Evolutionary conservation across 148 eudicot species (phyloP).

Genomic region (Euryodendron excelsum): DNA sequence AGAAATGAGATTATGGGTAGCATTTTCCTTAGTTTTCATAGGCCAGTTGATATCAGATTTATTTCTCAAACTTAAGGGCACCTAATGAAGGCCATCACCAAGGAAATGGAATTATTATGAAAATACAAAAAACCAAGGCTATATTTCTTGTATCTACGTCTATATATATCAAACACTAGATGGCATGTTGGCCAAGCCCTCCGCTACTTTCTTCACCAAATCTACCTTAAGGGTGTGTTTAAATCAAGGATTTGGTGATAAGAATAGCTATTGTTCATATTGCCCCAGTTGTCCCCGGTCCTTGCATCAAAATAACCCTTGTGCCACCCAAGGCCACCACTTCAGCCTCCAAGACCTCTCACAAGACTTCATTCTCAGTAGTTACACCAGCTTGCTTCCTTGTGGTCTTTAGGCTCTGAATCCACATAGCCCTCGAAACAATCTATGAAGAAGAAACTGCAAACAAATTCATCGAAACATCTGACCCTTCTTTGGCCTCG

Average conservation of each 20-base stretch:
- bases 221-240: too few species aligned
- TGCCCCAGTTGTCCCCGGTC: background rate
- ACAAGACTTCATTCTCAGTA: background rate
- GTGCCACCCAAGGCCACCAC: background rate
- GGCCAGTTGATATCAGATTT: too few species aligned
- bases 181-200: background rate
- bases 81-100: background rate
- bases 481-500: background rate
- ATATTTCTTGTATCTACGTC: background rate
- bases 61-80: too few species aligned
- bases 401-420: background rate
- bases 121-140: background rate
- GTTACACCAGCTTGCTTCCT: conserved; percentile 6
- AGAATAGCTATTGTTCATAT: background rate
- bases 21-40: too few species aligned
- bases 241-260: too few species aligned
- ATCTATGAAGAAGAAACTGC: conserved; percentile 11
- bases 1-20: too few species aligned
- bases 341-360: background rate
- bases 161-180: background rate
- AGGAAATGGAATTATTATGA: background rate
- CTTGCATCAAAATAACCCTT: background rate
- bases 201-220: background rate
- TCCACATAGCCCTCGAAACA: conserved; percentile 11
- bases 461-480: background rate